phyloP scores from a whole-genome alignment of 352 stramenopile genomes.

The Globisporangium barbulae region DNA sequence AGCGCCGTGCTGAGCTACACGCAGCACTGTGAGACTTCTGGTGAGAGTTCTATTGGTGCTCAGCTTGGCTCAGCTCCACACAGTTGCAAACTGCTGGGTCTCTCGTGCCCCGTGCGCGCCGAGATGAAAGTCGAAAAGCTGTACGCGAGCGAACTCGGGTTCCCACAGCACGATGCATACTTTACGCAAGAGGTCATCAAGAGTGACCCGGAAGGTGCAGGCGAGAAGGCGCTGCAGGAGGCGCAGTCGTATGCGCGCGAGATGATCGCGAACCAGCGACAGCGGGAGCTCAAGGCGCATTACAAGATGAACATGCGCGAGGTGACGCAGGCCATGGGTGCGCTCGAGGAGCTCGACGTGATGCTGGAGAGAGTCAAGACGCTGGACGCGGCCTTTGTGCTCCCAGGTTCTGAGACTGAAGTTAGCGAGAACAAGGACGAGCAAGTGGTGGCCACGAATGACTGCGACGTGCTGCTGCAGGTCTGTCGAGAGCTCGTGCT shows the following conservation, averaged over 20 bases:
- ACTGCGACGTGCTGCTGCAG: conserved; percentile 30
- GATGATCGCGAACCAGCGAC: conserved; percentile 41
- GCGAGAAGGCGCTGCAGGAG: conserved; percentile 58
- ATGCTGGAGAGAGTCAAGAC: conserved; percentile 33
- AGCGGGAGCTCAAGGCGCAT: conserved; percentile 50
- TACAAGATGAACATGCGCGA: conserved; percentile 55
- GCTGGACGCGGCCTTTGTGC: conserved; percentile 27
- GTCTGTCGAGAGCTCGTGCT: conserved; percentile 37
- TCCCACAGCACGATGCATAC: conserved; percentile 40
- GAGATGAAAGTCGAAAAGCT: conserved; percentile 41
- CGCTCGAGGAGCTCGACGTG: conserved; percentile 60
- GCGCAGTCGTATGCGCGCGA: conserved; percentile 44
- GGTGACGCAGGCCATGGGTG: conserved; percentile 48
- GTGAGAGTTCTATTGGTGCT: background rate
- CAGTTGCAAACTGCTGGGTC: conserved; percentile 35
- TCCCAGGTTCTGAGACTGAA: background rate
- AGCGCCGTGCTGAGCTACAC: conserved; percentile 27
- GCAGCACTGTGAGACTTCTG: conserved; percentile 23
- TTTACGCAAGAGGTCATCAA: conserved; percentile 62
- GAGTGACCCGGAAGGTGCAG: conserved; percentile 57
- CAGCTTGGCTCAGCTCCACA: conserved; percentile 14
- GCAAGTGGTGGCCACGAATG: conserved; percentile 1
- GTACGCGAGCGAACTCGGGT: conserved; percentile 49
- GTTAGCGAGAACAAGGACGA: too few relatives aligned
- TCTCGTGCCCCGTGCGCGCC: conserved; percentile 45